phyloP scores from a whole-genome alignment of 805 yeast genomes.

The Cyberlindnera misumaiensis region DNA sequence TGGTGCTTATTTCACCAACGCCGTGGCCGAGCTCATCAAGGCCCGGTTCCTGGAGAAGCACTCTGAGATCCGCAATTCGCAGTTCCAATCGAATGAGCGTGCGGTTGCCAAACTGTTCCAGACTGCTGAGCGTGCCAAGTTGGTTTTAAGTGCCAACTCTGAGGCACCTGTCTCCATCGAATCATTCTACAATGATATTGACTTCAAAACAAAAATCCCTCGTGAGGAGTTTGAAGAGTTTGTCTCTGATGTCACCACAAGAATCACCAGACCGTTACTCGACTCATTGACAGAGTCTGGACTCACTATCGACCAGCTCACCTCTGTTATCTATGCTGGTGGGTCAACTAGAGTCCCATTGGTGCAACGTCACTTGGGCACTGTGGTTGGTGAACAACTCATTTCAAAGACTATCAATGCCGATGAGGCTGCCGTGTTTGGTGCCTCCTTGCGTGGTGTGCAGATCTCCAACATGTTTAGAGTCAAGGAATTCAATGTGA shows the following conservation, averaged over 20 bases:
- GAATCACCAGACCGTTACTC: constrained; percentile 48
- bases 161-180: constrained; percentile 79
- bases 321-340: constrained; percentile 76
- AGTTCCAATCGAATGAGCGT: constrained; percentile 42
- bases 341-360: constrained; percentile 90
- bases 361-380: constrained; percentile 55
- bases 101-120: constrained; percentile 65
- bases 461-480: constrained; percentile 62
- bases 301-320: constrained; percentile 32
- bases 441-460: constrained; percentile 81
- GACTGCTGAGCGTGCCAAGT: constrained; percentile 84
- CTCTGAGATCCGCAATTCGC: constrained; percentile 29
- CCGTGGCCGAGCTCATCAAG: constrained; percentile 53
- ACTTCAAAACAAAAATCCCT: constrained; percentile 58
- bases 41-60: constrained; percentile 49
- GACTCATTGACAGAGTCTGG: constrained; percentile 36
- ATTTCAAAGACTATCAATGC: constrained; percentile 86
- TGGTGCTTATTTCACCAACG: constrained; percentile 66
- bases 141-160: constrained; percentile 77
- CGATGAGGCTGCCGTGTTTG: constrained; percentile 90
- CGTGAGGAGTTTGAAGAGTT: constrained; percentile 76
- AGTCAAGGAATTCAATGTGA: constrained; percentile 50
- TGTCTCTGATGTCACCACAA: constrained; percentile 33
- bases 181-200: constrained; percentile 63
- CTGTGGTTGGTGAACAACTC: constrained; percentile 50